Base-by-base conservation (phyloP, 148 eudicot species). In the Camellia granthamiana region DNA sequence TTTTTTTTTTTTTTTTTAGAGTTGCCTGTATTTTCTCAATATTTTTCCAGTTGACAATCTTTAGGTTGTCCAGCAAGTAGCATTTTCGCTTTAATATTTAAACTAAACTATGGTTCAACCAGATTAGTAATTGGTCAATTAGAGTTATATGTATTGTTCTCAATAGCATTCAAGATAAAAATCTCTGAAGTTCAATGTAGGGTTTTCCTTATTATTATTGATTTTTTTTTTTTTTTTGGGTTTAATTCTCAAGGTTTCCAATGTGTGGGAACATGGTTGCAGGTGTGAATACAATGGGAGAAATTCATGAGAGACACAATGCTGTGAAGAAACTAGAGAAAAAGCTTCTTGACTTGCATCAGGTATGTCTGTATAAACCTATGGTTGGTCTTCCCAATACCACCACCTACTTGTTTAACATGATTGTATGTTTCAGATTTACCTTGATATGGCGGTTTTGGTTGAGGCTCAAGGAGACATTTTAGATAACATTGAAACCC, bases 381-480 rank as follows among this genome's bases (percentile, higher is more conserved):
- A 38, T 49, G 7, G 3, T 18, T 72, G 12, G 44, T n/a, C 55
- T 41, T 51, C 56, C 23, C 12, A 2, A 23, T 49, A n/a, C n/a
- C n/a, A 41, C 38, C 77, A 16, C 74, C 64, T 38, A 42, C 65
- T 16, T 54, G 19, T 6, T 56, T 75, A 6, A 23, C 51, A 44
- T 38, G 7, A 44, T 18, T 3, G 38, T 46, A 8, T 49, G 0
- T 74, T 72, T 42, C 85, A 89, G 91, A 82, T 89, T 58, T 87
- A 89, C 81, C 85, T 89, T 1, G 91, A 89, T 75, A 87, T 89
- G 89, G 89, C 89, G 9, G 91, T 89, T 65, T 81, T 89, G 78
- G 91, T 89, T 14, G 88, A 87, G 80, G 91, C 89, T 70, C 91
- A 89, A 85, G 89, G 91, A 78, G 91, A 89, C 70, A 68, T 87